phyloP scores from a whole-genome alignment of 495 filamentous ascomycete species.

The Aspergillus baeticus region DNA sequence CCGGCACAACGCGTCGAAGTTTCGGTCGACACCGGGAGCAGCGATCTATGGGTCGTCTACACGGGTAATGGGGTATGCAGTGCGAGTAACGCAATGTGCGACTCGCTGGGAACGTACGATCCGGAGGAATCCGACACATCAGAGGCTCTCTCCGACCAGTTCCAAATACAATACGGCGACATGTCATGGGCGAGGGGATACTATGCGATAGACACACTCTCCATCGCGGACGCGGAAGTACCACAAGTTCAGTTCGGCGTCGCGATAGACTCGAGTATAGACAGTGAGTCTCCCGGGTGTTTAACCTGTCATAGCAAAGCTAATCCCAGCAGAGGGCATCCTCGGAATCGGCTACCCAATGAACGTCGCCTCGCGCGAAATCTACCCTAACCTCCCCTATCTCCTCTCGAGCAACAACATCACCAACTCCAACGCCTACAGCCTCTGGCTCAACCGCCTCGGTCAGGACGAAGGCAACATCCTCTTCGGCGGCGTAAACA shows the following conservation, averaged over 20 bases:
- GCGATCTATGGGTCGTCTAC: slow-evolving; percentile 68
- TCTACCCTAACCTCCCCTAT: slow-evolving; percentile 11
- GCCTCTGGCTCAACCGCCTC: slow-evolving; percentile 83
- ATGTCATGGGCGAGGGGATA: slow-evolving; percentile 68
- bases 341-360: slow-evolving; percentile 73
- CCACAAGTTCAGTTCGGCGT: slow-evolving; percentile 70
- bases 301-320: not conserved
- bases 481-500: slow-evolving; percentile 86
- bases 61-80: slow-evolving; percentile 18
- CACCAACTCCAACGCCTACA: slow-evolving; percentile 76
- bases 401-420: slow-evolving; percentile 14
- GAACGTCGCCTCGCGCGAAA: not conserved
- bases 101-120: slow-evolving; percentile 47
- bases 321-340: slow-evolving; percentile 58
- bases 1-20: slow-evolving; percentile 58
- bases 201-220: slow-evolving; percentile 73
- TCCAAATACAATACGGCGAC: slow-evolving; percentile 81
- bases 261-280: slow-evolving; percentile 60
- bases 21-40: slow-evolving; percentile 74
- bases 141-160: slow-evolving; percentile 59
- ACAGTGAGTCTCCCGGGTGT: slow-evolving; percentile 21
- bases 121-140: slow-evolving; percentile 68
- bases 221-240: slow-evolving; percentile 58
- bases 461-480: slow-evolving; percentile 69
- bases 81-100: slow-evolving; percentile 45